Evolutionary conservation across 495 filamentous ascomycete species (phyloP), one percentile per base, ranked within the genome.

Genomic region (Aspergillus cristatus): DNA sequence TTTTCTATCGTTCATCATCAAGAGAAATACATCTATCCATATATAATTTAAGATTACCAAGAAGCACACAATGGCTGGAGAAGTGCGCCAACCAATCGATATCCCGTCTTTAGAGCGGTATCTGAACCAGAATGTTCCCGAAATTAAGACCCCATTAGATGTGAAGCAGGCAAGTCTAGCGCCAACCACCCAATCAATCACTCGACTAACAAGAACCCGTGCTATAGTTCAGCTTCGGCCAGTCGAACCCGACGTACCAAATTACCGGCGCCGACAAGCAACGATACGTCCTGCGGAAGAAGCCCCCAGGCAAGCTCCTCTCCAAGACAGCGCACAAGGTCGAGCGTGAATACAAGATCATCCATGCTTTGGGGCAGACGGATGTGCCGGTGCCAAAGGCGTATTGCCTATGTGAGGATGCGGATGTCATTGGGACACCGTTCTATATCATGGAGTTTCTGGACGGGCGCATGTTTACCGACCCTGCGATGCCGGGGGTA

Each of bases 401-500:
- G 2, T 81, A 87, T 53, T 84, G 82, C 51, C 75, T 97, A 10
- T 98, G 91, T 63, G 77, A 88, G 47, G 90, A 98, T 55, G 51
- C 55, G 25, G 60, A 47, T 25, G 76, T 98, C 3, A 67, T 97
- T 46, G 91, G 86, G 16, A 97, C 88, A 3, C 74, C 84, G 11
- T 98, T 98, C 61, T 97, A 96, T 60, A 83, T 97, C 43, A 96
- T 98, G 90, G 77, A 83, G 44, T 96, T 89, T 54, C 67, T 96
- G 35, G 82, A 89, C 50, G 90, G 90, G 14, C 78, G 91, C 45
- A 93, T 95, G 53, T 85, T 95, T 53, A 84, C 87, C 44, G 84
- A 97, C 60, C 80, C 88, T 4, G 68, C 82, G 3, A 75, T 98
- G 53, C 91, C 88, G 6, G 76, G 63, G 3, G 82, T 94, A 0